Evolutionary conservation across 192 early-diverging fungal species (phyloP), one percentile per base, ranked within the genome.

Genomic region (Coemansia erecta): DNA sequence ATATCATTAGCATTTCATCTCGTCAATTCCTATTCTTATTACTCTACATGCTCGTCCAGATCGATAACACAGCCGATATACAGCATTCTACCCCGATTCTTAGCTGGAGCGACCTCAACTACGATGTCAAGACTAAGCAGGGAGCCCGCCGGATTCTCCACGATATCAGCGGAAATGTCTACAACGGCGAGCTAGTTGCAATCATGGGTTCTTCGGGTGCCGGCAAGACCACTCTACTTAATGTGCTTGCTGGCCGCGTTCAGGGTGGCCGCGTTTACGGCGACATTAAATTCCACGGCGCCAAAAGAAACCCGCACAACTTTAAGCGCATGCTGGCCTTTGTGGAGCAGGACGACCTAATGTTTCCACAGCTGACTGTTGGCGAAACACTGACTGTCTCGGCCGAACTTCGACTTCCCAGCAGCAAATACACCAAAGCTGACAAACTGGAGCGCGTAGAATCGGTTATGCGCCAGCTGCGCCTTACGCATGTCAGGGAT

Each of bases 201-300:
- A 89, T 97, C 40, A 89, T 97, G 85, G 94, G 93, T 8, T 88
- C 88, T 11, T 92, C 91, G 23, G 92, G 91, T 8, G 94, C 94
- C 0, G 94, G 94, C 17, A 97, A 97, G 68, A 93, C 94, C 12
- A 93, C 87, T 37, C 77, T 94, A 51, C 74, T 97, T 35, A 92
- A 97, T 64, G 92, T 97, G 61, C 78, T 97, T 14, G 93, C 94
- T 0, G 77, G 84, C 5, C 72, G 93, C 63, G 77, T 85, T 68
- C 85, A 89, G 60, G 66, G 83, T 28, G 85, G 88, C 43, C 73
- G 53, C 1, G 82, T 92, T 17, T 65, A 77, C 28, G 93, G 95
- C 7, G 77, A 87, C 35, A 85, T 94, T n/a, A 75, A 85, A 40
- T 85, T 94, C 15, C 89, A 94, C 60, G 93, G 92, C 10, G 74